A percentile compares a stretch with the other conserved stretches of the same genome.
phyloP scores from a whole-genome alignment of 192 early-diverging fungal genomes.

The Gaertneriomyces sp. region DNA sequence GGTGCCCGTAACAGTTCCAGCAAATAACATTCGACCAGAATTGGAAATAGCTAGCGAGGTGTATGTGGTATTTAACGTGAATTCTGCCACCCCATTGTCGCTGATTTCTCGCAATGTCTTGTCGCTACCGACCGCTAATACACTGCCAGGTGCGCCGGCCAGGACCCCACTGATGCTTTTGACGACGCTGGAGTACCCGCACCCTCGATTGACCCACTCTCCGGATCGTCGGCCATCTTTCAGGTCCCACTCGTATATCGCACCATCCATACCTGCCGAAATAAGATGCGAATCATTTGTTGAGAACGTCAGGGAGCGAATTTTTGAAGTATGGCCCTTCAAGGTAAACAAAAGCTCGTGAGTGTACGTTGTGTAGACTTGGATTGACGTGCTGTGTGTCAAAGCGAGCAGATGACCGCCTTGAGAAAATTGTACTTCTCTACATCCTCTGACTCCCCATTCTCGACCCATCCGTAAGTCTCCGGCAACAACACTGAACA shows the following conservation, averaged over 20 bases:
- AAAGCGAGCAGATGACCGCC: conserved; percentile 63
- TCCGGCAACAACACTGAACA: conserved; percentile 63
- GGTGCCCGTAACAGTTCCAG: conserved; percentile 50
- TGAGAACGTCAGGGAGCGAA: conserved; percentile 52
- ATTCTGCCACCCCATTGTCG: neutral
- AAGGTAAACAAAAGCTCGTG: conserved; percentile 56
- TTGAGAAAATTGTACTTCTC: conserved; percentile 59
- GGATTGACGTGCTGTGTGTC: conserved; percentile 56
- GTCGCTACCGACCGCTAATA: conserved; percentile 59
- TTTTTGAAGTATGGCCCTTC: conserved; percentile 64
- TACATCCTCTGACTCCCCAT: conserved; percentile 57
- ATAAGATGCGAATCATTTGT: conserved; percentile 54
- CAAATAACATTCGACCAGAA: conserved; percentile 63
- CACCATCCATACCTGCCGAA: conserved; percentile 57
- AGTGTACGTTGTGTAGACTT: conserved; percentile 61
- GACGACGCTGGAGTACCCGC: too few relatives aligned
- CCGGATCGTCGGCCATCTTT: conserved; percentile 23
- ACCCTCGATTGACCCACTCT: too few relatives aligned
- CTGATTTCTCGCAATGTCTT: conserved; percentile 48
- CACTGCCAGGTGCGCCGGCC: conserved; percentile 20
- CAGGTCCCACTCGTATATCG: conserved; percentile 58
- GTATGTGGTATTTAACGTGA: neutral
- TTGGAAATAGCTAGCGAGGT: conserved; percentile 32
- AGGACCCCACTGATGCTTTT: too few relatives aligned
- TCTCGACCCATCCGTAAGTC: conserved; percentile 56